Conservation (phyloP, 176 grass and related monocot genomes). For the Alopecurus myosuroides region DNA sequence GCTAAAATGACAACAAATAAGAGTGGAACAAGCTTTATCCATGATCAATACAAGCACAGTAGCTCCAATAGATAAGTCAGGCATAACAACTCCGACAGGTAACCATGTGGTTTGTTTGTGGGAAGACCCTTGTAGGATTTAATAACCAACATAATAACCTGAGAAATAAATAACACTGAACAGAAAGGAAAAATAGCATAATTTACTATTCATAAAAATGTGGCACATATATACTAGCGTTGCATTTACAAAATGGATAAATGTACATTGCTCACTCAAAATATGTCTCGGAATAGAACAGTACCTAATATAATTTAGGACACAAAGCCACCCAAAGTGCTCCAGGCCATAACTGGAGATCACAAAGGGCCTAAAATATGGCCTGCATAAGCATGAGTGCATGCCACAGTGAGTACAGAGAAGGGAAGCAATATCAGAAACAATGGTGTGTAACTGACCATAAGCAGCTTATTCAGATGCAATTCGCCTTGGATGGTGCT, state of each 20-base stretch:
- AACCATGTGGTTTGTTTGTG: not conserved
- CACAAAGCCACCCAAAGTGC: slow-evolving; percentile 46
- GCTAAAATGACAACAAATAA: not conserved
- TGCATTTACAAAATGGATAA: not conserved
- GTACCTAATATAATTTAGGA: slow-evolving; percentile 53
- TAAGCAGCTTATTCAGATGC: slow-evolving; percentile 46
- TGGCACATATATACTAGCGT: not conserved
- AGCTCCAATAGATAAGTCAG: not conserved
- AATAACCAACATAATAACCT: not conserved
- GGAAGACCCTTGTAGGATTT: not conserved
- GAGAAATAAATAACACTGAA: not conserved
- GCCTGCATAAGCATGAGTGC: slow-evolving; percentile 33
- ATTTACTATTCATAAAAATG: not conserved
- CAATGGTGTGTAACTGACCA: slow-evolving; percentile 26
- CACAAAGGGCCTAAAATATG: slow-evolving; percentile 38
- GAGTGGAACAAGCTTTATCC: not conserved
- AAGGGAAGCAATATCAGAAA: slow-evolving; percentile 11
- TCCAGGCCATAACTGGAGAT: slow-evolving; percentile 46
- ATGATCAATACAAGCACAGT: not conserved
- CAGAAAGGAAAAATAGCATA: not conserved
- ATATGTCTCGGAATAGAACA: not conserved
- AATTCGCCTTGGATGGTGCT: slow-evolving; percentile 29
- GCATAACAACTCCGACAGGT: not conserved
- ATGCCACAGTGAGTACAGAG: slow-evolving; percentile 30
- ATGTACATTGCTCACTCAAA: not conserved